Evolutionary conservation across 2,329 filamentous ascomycete species (phyloP).

Genomic region (Aspergillus sp.): DNA sequence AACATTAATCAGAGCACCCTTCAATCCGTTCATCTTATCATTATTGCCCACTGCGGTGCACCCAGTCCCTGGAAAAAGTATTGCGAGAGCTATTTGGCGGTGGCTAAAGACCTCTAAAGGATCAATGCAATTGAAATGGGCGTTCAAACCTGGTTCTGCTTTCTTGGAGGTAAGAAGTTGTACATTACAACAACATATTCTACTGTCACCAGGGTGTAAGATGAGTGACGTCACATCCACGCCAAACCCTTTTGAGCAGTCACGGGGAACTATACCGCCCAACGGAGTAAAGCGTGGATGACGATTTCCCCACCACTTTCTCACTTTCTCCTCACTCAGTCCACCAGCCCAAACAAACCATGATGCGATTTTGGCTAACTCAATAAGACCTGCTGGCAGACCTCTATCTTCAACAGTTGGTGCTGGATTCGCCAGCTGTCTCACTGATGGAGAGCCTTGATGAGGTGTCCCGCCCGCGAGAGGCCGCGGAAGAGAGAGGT

Average conservation of each 20-base stretch:
- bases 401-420: not conserved
- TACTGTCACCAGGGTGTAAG: not conserved
- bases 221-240: not conserved
- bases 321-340: not conserved
- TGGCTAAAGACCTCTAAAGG: too few relatives aligned
- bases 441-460: slow-evolving; percentile 41
- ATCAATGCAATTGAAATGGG: not conserved
- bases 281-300: not conserved
- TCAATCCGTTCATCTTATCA: too few relatives aligned
- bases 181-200: too few relatives aligned
- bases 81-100: too few relatives aligned
- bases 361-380: not conserved
- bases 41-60: too few relatives aligned
- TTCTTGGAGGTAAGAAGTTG: not conserved
- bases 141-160: not conserved
- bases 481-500: slow-evolving; percentile 22
- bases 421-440: not conserved
- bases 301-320: not conserved
- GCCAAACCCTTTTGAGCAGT: not conserved
- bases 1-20: too few relatives aligned
- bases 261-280: not conserved
- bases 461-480: slow-evolving; percentile 31
- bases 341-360: not conserved
- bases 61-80: too few relatives aligned
- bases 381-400: slow-evolving; percentile 1